Conservation (phyloP, 1,284 basidiomycete genomes). For the Pseudozyma hubeiensis region DNA sequence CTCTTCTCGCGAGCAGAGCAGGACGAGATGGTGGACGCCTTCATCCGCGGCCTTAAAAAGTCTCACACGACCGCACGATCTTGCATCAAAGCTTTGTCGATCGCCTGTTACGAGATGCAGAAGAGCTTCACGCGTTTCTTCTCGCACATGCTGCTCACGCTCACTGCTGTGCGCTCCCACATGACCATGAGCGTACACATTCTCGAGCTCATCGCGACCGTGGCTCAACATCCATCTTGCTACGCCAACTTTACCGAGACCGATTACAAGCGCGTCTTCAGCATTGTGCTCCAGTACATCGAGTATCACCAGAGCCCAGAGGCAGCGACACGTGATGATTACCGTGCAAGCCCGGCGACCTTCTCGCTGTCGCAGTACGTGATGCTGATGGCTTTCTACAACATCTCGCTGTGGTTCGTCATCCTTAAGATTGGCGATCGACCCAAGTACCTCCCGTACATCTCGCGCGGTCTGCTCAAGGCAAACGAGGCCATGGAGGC, state of each 20-base stretch:
- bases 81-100: conserved; percentile 88
- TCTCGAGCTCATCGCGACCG: conserved; percentile 87
- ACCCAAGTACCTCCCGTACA: conserved; percentile 83
- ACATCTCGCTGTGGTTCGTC: conserved; percentile 95
- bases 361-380: conserved; percentile 96
- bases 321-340: conserved; percentile 60
- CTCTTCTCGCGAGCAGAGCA: conserved; percentile 78
- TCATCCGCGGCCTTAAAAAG: conserved; percentile 79
- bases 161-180: conserved; percentile 94
- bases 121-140: conserved; percentile 84
- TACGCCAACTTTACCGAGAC: conserved; percentile 92
- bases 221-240: conserved; percentile 82
- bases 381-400: conserved; percentile 89
- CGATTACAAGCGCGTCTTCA: conserved; percentile 94
- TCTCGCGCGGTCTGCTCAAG: conserved; percentile 85
- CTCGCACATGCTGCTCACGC: conserved; percentile 81
- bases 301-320: conserved; percentile 73
- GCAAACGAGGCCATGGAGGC: conserved; percentile 83
- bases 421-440: conserved; percentile 87
- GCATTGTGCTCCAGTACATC: conserved; percentile 92
- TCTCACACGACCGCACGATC: conserved; percentile 88
- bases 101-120: conserved; percentile 89
- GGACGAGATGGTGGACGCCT: conserved; percentile 82
- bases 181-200: conserved; percentile 94
- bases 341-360: conserved; percentile 68